Percentiles rank a stretch among this genome's conserved stretches.
phyloP scores from a whole-genome alignment of 352 stramenopile genomes.

The Pilasporangium apinafurcum region DNA sequence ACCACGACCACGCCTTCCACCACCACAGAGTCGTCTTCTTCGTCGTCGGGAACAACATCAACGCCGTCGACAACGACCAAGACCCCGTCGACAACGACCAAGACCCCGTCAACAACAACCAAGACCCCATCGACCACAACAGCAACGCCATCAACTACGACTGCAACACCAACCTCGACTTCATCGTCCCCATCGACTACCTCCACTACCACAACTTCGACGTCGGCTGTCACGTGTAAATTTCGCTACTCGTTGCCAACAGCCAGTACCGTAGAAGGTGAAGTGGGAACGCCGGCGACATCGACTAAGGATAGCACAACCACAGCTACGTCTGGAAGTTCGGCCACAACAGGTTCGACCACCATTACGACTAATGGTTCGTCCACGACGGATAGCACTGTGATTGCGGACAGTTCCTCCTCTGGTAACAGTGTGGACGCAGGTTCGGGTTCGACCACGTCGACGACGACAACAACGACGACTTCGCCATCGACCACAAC shows the following conservation, averaged over 20 bases:
- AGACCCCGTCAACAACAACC: neutral
- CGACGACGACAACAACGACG: slow-evolving; percentile 16
- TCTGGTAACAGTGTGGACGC: neutral
- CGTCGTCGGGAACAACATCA: slow-evolving; percentile 8
- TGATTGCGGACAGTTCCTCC: neutral
- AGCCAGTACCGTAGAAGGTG: slow-evolving; percentile 28
- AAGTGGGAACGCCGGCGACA: slow-evolving; percentile 14
- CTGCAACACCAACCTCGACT: neutral
- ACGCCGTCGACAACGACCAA: slow-evolving; percentile 4
- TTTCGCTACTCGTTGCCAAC: slow-evolving; percentile 57
- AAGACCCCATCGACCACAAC: slow-evolving; percentile 3
- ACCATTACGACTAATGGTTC: slow-evolving; percentile 1
- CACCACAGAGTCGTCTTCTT: slow-evolving; percentile 34
- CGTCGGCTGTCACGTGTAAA: slow-evolving; percentile 23
- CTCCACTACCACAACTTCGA: slow-evolving; percentile 3
- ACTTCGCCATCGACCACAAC: slow-evolving; percentile 15
- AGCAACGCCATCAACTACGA: slow-evolving; percentile 2
- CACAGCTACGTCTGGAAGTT: slow-evolving; percentile 9
- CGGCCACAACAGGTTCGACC: slow-evolving; percentile 7
- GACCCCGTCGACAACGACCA: slow-evolving; percentile 1
- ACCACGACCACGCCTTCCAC: slow-evolving; percentile 31
- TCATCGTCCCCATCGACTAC: neutral
- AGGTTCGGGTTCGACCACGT: slow-evolving; percentile 5
- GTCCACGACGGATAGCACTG: slow-evolving; percentile 1
- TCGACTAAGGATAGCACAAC: slow-evolving; percentile 6